Evolutionary conservation across 257 asterid species (phyloP), one percentile per base, ranked within the genome.

Genomic region (Petunia secreta): DNA sequence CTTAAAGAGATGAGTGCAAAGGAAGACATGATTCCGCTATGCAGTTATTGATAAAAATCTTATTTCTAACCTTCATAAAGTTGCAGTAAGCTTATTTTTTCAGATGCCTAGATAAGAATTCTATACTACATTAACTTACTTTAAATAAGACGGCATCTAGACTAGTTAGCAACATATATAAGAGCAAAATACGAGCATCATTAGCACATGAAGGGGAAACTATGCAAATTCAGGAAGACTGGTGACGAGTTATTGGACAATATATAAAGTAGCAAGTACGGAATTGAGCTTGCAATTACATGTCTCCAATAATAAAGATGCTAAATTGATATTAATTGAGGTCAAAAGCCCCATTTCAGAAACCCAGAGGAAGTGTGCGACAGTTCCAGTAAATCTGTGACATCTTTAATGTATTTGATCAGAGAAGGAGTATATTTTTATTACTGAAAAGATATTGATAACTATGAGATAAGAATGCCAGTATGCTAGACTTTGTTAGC

Each of bases 351-450:
- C 62, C 43, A 50, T 11, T 34, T 73, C 34, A 73, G 62, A 50
- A 34, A 34, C 15, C 1, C 62, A 11, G 46, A 73, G 59, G 77
- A 11, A 2, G 37, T 34, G 34, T 36, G 14, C 36, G 78, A 73
- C 48, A 39, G 78, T 60, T 73, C 78, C 44, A 50, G 62, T 52
- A 6, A 73, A 73, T 73, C 50, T 73, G 6, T 48, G 34, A 50
- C 62, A 34, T 34, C 36, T 50, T 41, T 73, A 34, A 11, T 62
- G 48, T 5, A 11, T 48, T 48, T 71, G 60, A 10, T 1, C 4
- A 0, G 36, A 11, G 46, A 71, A 50, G 50, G 46, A 73, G 78
- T 73, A 34, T 6, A 48, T 73, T 50, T 0, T 0, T 73, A 2
- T 11, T 36, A 25, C 11, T 16, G 11, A 25, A 9, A 69, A 10